These are phyloP conservation scores for Yamadazyma songkhlaensis DNA, from an alignment of 1,139 yeast genomes.

Conservation along the genomic window DNA sequence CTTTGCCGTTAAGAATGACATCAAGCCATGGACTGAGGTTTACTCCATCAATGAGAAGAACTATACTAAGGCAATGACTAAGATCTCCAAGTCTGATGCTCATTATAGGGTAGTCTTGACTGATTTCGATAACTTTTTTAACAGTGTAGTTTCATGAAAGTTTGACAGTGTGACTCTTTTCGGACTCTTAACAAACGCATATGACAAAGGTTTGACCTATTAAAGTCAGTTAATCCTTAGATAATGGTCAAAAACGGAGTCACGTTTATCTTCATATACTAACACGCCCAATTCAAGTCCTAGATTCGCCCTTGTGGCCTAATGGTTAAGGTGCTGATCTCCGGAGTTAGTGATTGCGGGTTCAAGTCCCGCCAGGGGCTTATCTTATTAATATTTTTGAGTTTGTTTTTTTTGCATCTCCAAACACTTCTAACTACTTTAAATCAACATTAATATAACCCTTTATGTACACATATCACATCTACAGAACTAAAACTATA, in stretches of 20 bases:
- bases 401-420: background rate
- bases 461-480: no score
- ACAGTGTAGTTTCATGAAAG: background rate
- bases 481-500: no score
- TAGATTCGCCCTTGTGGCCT: slow-evolving; percentile 49
- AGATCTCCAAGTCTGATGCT: slow-evolving; percentile 47
- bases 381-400: slow-evolving; percentile 10
- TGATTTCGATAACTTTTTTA: slow-evolving; percentile 17
- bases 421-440: no score
- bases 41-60: slow-evolving; percentile 34
- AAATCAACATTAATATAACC: no score
- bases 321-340: slow-evolving; percentile 55
- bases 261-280: no score
- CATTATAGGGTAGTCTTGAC: slow-evolving; percentile 48
- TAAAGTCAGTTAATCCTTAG: no score
- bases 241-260: no score
- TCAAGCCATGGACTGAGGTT: slow-evolving; percentile 43
- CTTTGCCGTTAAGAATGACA: slow-evolving; percentile 44
- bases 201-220: no score
- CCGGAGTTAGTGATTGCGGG: slow-evolving; percentile 59
- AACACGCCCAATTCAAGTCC: background rate
- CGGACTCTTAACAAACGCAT: no score
- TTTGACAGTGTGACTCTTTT: background rate
- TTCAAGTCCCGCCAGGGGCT: slow-evolving; percentile 60
- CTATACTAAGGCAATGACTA: slow-evolving; percentile 34